Base-by-base conservation (phyloP, 176 grass and related monocot genomes). In the Eleusine indica region DNA sequence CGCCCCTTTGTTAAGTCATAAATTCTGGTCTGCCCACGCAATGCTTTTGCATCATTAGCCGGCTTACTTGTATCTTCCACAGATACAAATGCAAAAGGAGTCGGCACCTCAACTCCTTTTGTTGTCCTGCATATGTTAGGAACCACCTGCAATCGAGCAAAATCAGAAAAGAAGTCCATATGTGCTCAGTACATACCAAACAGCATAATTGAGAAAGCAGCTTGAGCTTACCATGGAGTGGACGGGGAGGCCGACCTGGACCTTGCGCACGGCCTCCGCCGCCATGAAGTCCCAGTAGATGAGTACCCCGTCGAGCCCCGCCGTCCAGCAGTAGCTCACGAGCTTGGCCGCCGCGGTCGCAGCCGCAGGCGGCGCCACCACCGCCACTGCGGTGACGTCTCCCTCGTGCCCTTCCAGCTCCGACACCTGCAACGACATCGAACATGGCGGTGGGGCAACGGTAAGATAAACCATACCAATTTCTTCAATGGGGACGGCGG, bases 381-480 rank as follows among this genome's bases (percentile, higher is more conserved):
- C 83, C 22, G 91, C 84, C 44, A 98, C 88, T 1, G 87, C 87
- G 16, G 96, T 99, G 41, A 96, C 96, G 21, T 89, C 76, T 48
- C 83, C 91, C 51, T 89, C 89, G 87, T 99, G 96, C 10, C 93
- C 96, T 83, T 92, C 91, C 87, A 99, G 86, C 87, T 99, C 96
- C 71, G 89, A 83, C 16, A 94, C 86, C 92, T 93, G 76, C 75
- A 37, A 35, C 28, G 38, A n/a, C 17, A 25, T 41, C 44, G 13
- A 70, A 32, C 22, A 7, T 57, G 37, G 9, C 2, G 48, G 43
- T 43, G 11, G 57, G 32, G 9, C 49, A 69, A 39, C 46, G 49
- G 47, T 22, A 6, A 70, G 17, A 71, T 10, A 39, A 16, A 21
- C 7, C 63, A 19, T 8, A 19, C 21, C 35, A 29, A 29, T 29